Evolutionary conservation across 2,329 filamentous ascomycete genomes (phyloP), one percentile per base, ranked within the genome.

Genomic region (Trichoderma sp.): DNA sequence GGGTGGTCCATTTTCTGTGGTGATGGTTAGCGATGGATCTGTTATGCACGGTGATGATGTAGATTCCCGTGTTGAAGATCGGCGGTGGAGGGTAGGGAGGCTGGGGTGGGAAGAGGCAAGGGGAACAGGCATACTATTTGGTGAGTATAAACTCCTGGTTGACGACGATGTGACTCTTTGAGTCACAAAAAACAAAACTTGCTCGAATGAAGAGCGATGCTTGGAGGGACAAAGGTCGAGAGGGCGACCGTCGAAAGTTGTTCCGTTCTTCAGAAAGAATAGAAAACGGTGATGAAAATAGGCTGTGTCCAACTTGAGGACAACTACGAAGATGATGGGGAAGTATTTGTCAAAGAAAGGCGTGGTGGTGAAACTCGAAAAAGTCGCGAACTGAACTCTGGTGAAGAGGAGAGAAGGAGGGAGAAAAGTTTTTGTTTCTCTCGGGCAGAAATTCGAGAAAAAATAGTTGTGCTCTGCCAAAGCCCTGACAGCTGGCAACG

Each of bases 11-110:
- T 58, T 35, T 29, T 27, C 32, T 54, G 29, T 52, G 45, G 27
- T 10, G 35, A n/a, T 17, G 42, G 34, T 61, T 27, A 52, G 64
- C 13, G 29, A 37, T 37, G n/a, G 53, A 63, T 53, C 57, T 54
- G 34, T 15, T 13, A 61, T 50, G 61, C 54, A 66, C 53, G 25
- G 9, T 45, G 15, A 57, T 22, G 50, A 45, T 66, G 67, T 61
- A 39, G 56, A 56, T 50, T 68, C 54, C 67, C 67, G 67, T 48
- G 3, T n/a, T 50, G 32, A 64, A 27, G 48, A 57, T 60, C 17
- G 19, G 42, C 32, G 64, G 56, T 59, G 54, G 48, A 19, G 22
- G 22, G 9, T n/a, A 29, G 35, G 22, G 35, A 17, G 22, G 54
- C 13, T 27, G 54, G 54, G 45, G 13, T 5, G 25, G 54, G 34